A percentile compares a stretch with the other conserved stretches of the same genome.
These are phyloP conservation scores for Jamesozyma lodderae DNA, from an alignment of 805 yeast genomes.

Conservation along the genomic window DNA sequence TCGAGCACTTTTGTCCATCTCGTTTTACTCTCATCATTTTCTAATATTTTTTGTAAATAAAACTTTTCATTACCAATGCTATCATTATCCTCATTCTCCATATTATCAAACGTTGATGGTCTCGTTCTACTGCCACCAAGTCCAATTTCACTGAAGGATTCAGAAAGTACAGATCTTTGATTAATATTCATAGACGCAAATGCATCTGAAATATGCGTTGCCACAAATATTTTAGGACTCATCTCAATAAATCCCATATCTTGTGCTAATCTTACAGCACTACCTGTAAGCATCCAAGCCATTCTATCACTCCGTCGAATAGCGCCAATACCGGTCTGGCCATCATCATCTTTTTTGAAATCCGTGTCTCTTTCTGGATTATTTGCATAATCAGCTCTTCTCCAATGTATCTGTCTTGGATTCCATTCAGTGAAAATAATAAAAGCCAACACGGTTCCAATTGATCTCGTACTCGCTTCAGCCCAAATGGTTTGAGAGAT, in stretches of 20 bases:
- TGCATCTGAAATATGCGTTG: conserved; percentile 78
- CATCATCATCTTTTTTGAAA: conserved; percentile 34
- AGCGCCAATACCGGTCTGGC: conserved; percentile 69
- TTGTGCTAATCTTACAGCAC: conserved; percentile 78
- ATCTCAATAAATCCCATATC: conserved; percentile 74
- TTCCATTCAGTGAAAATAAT: conserved; percentile 89
- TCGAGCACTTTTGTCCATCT: conserved; percentile 19
- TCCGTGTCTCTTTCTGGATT: conserved; percentile 32
- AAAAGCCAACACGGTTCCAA: conserved; percentile 81
- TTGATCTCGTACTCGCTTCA: conserved; percentile 76
- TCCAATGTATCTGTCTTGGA: conserved; percentile 86
- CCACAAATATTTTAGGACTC: conserved; percentile 65
- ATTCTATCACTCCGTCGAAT: conserved; percentile 79
- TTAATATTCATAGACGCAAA: conserved; percentile 75
- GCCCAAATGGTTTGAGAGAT: conserved; percentile 91
- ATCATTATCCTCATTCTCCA: conserved; percentile 29
- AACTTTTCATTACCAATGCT: conserved; percentile 29
- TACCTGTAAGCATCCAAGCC: conserved; percentile 91
- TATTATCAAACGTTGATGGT: neutral
- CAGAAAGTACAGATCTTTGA: conserved; percentile 66
- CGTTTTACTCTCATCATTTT: conserved; percentile 18
- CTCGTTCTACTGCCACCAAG: conserved; percentile 4
- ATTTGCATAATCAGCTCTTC: conserved; percentile 79
- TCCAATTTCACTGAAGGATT: conserved; percentile 60
- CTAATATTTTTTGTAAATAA: conserved; percentile 22